Evolutionary conservation across 2,329 filamentous ascomycete genomes (phyloP).

Genomic region (Gnomoniopsis sp.): DNA sequence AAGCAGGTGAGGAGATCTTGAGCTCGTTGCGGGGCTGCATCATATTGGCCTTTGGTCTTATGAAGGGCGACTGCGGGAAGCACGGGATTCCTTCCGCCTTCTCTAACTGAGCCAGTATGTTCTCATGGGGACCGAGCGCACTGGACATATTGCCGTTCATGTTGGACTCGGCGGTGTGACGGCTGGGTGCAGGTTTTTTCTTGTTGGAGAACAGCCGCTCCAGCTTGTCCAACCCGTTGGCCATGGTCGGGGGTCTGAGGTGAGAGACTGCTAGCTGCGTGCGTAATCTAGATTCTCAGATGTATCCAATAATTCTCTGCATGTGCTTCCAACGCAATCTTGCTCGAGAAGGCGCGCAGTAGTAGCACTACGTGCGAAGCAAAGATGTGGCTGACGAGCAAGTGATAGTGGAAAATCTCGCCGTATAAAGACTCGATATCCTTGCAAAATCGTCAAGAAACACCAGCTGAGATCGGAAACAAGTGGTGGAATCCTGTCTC

Average conservation of each 20-base stretch:
- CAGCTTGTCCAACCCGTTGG: conserved; percentile 45
- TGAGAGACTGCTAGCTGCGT: conserved; percentile 11
- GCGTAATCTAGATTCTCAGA: conserved; percentile 21
- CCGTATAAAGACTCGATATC: conserved; percentile 16
- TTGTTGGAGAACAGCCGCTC: conserved; percentile 50
- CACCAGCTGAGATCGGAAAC: background rate
- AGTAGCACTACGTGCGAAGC: conserved; percentile 16
- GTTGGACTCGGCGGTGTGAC: conserved; percentile 21
- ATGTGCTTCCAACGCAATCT: conserved; percentile 8
- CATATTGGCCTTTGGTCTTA: conserved; percentile 50
- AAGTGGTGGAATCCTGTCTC: background rate
- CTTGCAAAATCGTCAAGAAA: conserved; percentile 10
- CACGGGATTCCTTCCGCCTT: conserved; percentile 16
- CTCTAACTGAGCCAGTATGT: background rate
- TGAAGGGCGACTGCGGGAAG: conserved; percentile 53
- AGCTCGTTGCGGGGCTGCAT: conserved; percentile 55
- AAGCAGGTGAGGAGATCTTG: conserved; percentile 8
- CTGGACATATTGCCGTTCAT: conserved; percentile 15
- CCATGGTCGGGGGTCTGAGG: conserved; percentile 32
- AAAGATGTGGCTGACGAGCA: conserved; percentile 11
- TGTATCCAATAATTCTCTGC: conserved; percentile 6
- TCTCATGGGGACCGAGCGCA: conserved; percentile 1
- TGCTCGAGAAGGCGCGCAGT: background rate
- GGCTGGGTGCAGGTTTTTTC: conserved; percentile 29
- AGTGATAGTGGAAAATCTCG: conserved; percentile 3